Evolutionary conservation across 306 rosid genomes (phyloP).

Genomic region (Sicyos edulis): DNA sequence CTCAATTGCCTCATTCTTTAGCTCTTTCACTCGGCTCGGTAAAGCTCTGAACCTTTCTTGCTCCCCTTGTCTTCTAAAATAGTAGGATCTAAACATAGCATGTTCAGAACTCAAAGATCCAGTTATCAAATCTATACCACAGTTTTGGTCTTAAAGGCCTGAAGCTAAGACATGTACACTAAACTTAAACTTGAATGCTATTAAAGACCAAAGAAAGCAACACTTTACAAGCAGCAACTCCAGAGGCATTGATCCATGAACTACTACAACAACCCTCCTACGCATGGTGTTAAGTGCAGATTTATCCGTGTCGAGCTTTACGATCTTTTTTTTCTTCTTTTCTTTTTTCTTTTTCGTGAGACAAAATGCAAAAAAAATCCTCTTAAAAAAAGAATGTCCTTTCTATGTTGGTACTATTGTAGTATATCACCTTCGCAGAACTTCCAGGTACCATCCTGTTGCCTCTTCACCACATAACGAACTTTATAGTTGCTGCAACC

Average conservation of each 20-base stretch:
- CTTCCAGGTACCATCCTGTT: constrained; percentile 91
- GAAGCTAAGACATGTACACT: no score
- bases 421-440: constrained; percentile 68
- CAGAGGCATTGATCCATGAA: constrained; percentile 1
- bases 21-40: no score
- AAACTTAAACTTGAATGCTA: not conserved
- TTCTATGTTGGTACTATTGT: constrained; percentile 35
- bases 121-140: no score
- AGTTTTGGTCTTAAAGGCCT: no score
- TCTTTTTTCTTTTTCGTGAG: constrained; percentile 18
- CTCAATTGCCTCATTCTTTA: no score
- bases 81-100: no score
- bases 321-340: not conserved
- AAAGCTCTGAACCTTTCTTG: no score
- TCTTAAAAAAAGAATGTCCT: not conserved
- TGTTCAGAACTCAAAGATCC: no score
- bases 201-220: constrained; percentile 5
- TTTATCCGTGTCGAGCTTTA: not conserved
- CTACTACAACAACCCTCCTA: not conserved
- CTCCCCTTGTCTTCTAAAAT: no score
- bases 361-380: constrained; percentile 32
- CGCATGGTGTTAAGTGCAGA: not conserved
- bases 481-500: constrained; percentile 67
- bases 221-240: constrained; percentile 8
- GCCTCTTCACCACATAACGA: constrained; percentile 65